Conservation (phyloP, 192 early-diverging fungal species). For the Umbelopsis sp. region DNA sequence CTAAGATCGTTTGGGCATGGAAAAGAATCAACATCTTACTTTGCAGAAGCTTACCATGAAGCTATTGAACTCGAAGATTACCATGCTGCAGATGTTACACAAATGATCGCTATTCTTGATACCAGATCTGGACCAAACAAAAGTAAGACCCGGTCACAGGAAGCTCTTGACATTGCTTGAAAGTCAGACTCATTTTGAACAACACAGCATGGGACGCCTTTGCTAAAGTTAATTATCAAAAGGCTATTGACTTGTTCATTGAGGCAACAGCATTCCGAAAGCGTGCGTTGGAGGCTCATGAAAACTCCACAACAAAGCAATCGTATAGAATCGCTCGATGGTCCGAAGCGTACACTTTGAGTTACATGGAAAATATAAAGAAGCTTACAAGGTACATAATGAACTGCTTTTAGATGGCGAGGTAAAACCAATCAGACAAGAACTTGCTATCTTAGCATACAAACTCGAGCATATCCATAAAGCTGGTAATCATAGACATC, state of each 20-base stretch:
- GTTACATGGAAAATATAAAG: slow-evolving; percentile 22
- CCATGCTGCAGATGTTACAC: slow-evolving; percentile 21
- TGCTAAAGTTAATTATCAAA: slow-evolving; percentile 14
- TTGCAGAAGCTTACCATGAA: slow-evolving; percentile 8
- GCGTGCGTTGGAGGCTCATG: slow-evolving; percentile 3
- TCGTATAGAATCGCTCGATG: slow-evolving; percentile 23
- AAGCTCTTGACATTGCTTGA: slow-evolving; percentile 18
- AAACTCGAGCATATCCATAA: background rate
- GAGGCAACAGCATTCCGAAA: slow-evolving; percentile 22
- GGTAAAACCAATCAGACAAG: slow-evolving; percentile 21
- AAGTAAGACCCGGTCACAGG: slow-evolving; percentile 20
- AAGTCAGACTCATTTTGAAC: slow-evolving; percentile 25
- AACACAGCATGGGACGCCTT: slow-evolving; percentile 24
- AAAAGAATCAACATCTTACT: slow-evolving; percentile 16
- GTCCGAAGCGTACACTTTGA: slow-evolving; percentile 18
- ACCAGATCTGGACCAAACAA: slow-evolving; percentile 9
- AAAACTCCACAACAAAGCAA: slow-evolving; percentile 12
- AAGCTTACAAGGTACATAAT: slow-evolving; percentile 24
- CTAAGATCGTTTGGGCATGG: background rate
- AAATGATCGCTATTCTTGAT: slow-evolving; percentile 24
- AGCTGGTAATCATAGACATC: background rate
- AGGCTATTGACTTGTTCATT: slow-evolving; percentile 11
- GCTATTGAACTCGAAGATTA: slow-evolving; percentile 10
- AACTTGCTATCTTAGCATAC: slow-evolving; percentile 12
- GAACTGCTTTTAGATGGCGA: slow-evolving; percentile 19